Conservation (phyloP, 129 eudicot genomes). For the Chrysanthemum makinoi region DNA sequence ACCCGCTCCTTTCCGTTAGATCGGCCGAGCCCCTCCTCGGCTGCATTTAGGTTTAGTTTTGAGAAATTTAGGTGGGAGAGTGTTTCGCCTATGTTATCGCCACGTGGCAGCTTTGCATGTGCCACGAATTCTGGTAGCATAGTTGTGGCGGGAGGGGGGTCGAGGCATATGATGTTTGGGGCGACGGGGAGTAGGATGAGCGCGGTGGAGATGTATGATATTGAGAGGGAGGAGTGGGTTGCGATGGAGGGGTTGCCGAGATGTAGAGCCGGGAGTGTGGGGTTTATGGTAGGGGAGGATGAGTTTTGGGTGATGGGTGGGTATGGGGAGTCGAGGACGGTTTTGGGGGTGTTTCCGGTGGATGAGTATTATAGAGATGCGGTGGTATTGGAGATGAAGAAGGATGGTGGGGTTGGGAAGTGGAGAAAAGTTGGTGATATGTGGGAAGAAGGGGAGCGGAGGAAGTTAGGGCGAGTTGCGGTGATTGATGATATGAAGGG, state of each 20-base stretch:
- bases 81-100: slow-evolving; percentile 56
- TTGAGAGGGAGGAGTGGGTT: slow-evolving; percentile 68
- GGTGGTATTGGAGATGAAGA: slow-evolving; percentile 73
- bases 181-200: slow-evolving; percentile 94
- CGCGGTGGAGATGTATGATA: slow-evolving; percentile 85
- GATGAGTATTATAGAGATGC: slow-evolving; percentile 85
- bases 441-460: slow-evolving; percentile 92
- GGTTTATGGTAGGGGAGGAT: slow-evolving; percentile 55
- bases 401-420: slow-evolving; percentile 48
- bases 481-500: slow-evolving; percentile 51
- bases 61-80: slow-evolving; percentile 43
- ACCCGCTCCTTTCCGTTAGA: slow-evolving; percentile 81
- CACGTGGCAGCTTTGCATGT: slow-evolving; percentile 90
- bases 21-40: slow-evolving; percentile 59
- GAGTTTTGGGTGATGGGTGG: slow-evolving; percentile 99
- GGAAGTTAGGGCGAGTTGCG: slow-evolving; percentile 68
- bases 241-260: slow-evolving; percentile 70
- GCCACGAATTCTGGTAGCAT: slow-evolving; percentile 43
- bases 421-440: slow-evolving; percentile 91
- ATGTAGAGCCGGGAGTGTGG: slow-evolving; percentile 91
- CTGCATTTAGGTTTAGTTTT: slow-evolving; percentile 56
- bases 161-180: slow-evolving; percentile 79
- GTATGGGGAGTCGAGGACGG: slow-evolving; percentile 85
- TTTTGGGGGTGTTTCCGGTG: slow-evolving; percentile 89
- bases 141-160: slow-evolving; percentile 92